phyloP scores from a whole-genome alignment of 768 basidiomycete genomes.

The Lepiota brunneoincarnata region DNA sequence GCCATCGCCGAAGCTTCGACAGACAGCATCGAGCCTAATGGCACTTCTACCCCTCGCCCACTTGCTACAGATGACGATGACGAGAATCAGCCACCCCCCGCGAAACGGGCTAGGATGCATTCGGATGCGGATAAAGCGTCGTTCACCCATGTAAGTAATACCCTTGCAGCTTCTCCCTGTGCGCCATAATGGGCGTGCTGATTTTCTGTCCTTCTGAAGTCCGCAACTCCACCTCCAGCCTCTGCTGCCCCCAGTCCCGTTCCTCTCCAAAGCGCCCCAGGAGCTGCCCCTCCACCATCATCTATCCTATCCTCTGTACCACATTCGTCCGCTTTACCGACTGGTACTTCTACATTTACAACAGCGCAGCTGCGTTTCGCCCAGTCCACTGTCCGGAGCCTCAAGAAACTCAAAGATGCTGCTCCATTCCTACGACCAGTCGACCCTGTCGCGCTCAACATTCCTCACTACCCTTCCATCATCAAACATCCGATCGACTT shows the following conservation, averaged over 20 bases:
- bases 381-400: constrained; percentile 66
- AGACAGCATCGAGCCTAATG: constrained; percentile 31
- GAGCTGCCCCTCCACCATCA: constrained; percentile 15
- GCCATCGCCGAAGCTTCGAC: constrained; percentile 37
- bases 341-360: constrained; percentile 48
- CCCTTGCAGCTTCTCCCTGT: constrained; percentile 36
- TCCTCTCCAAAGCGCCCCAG: constrained; percentile 22
- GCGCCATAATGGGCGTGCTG: constrained; percentile 54
- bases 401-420: constrained; percentile 88
- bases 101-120: constrained; percentile 74
- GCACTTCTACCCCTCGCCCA: constrained; percentile 32
- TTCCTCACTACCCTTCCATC: constrained; percentile 86
- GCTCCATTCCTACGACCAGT: constrained; percentile 83
- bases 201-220: constrained; percentile 53
- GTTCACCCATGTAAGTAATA: constrained; percentile 54
- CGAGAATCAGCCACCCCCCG: constrained; percentile 70
- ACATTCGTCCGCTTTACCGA: constrained; percentile 12
- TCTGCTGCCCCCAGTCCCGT: constrained; percentile 43
- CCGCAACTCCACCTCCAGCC: constrained; percentile 71
- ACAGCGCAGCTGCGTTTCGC: constrained; percentile 77
- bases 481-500: constrained; percentile 95
- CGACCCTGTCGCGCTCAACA: constrained; percentile 77
- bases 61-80: constrained; percentile 42
- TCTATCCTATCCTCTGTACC: constrained; percentile 19
- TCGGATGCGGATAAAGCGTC: constrained; percentile 78